Base-by-base conservation (phyloP, 169 alveolate species). In the Fabrea salina region DNA sequence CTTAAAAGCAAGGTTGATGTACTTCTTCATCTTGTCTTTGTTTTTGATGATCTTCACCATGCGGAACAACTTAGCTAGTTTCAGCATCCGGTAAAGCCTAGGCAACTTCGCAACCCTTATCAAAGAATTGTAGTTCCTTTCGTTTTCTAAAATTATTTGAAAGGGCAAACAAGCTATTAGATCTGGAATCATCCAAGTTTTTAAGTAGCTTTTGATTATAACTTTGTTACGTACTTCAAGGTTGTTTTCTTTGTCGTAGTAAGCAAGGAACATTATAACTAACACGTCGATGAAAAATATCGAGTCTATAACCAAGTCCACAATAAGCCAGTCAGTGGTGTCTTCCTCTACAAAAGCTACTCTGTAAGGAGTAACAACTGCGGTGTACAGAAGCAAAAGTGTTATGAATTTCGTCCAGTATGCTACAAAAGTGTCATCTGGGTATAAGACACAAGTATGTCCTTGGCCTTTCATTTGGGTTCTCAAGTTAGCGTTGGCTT, bases 161-260 rank as follows among this genome's bases (percentile, higher is more conserved):
- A 84, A 64, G 4, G 95, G 95, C 5, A 90, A 27, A 40, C 86
- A 79, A 25, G 89, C 75, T 30, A 87, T 51, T 4, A 83, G 56
- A 82, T 91, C 96, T 27, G 86, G 58, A 8, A 85, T 19, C 56
- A 91, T 81, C 96, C 94, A 91, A 5, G 85, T 72, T 47, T 43
- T 68, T 35, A 86, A 30, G 81, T 91, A 91, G 25, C 57, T 82
- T 4, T 35, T 22, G 4, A 80, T 75, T 39, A 84, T 88, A 50
- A 56, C 75, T 44, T 43, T 78, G 32, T 83, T 49, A 22, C 53
- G 33, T 40, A 44, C 68, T 16, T 67, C 77, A 27, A 61, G 39
- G 40, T 82, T 86, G 4, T 74, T 80, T 4, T 74, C 22, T 13
- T 35, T 72, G 33, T 88, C 90, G 53, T 71, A 61, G 53, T 66